These are phyloP conservation scores for Extremus antarcticus DNA, from an alignment of 495 filamentous ascomycete genomes.

Conservation along the genomic window DNA sequence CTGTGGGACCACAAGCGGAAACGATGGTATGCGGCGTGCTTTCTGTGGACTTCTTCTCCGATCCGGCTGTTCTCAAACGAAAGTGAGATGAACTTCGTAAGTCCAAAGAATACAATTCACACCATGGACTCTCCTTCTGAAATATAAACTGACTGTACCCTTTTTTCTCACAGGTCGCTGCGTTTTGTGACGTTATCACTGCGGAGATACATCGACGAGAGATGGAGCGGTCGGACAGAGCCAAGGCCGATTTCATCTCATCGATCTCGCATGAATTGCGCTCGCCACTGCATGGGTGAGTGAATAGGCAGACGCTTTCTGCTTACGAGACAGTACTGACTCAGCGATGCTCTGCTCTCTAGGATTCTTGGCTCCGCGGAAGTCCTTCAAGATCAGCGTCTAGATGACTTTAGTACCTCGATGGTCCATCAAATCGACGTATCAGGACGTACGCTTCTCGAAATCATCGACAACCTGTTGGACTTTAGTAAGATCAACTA, in stretches of 20 bases:
- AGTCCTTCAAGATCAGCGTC: constrained; percentile 22
- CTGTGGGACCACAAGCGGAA: constrained; percentile 10
- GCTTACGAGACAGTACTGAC: too few species aligned
- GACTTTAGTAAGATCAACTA: constrained; percentile 26
- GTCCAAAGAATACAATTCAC: too few species aligned
- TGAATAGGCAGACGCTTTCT: too few species aligned
- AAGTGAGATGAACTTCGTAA: constrained; percentile 9
- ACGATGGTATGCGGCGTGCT: constrained; percentile 12
- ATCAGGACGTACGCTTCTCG: constrained; percentile 25
- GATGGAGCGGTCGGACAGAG: constrained; percentile 17
- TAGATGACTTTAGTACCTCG: constrained; percentile 16
- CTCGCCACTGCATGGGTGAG: constrained; percentile 18
- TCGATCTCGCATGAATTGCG: constrained; percentile 23
- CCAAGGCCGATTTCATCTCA: constrained; percentile 21
- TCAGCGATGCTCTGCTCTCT: too few species aligned
- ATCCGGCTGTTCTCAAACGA: constrained; percentile 10
- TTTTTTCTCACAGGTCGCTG: too few species aligned
- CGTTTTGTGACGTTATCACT: constrained; percentile 22
- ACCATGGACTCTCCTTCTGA: too few species aligned
- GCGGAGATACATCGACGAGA: constrained; percentile 22
- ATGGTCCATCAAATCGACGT: constrained; percentile 22
- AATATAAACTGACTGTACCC: too few species aligned
- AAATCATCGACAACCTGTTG: constrained; percentile 25
- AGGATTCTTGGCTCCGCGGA: constrained; percentile 23
- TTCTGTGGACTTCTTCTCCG: constrained; percentile 13